Evolutionary conservation across 2,329 filamentous ascomycete genomes (phyloP).

Genomic region (Hyphodiscus sp.): DNA sequence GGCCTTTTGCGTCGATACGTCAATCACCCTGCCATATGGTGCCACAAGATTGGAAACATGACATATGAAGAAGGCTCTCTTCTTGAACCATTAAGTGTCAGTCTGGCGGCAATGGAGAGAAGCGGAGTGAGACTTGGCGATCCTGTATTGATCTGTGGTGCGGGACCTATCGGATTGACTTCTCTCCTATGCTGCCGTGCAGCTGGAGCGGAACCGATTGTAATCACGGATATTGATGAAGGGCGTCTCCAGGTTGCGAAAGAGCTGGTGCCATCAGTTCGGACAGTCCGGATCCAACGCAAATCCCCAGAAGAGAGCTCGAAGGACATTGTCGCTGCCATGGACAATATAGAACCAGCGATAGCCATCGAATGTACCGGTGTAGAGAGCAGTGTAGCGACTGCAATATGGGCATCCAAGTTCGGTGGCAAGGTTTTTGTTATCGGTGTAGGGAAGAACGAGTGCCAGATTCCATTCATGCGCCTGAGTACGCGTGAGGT

Average conservation of each 20-base stretch:
- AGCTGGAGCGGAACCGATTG: conserved; percentile 55
- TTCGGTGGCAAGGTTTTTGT: conserved; percentile 56
- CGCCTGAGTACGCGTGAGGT: conserved; percentile 1
- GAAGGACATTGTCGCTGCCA: too few species aligned
- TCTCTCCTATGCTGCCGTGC: conserved; percentile 51
- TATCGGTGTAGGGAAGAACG: conserved; percentile 55
- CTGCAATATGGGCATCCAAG: conserved; percentile 49
- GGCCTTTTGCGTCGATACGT: conserved; percentile 58
- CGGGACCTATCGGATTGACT: conserved; percentile 57
- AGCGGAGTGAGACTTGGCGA: conserved; percentile 48
- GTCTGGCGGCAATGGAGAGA: conserved; percentile 51
- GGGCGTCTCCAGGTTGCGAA: conserved; percentile 50
- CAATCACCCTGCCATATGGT: conserved; percentile 53
- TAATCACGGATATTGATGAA: conserved; percentile 57
- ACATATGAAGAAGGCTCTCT: conserved; percentile 54
- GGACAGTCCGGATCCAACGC: conserved; percentile 47
- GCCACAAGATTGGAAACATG: conserved; percentile 43
- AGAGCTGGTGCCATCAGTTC: conserved; percentile 46
- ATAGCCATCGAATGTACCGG: conserved; percentile 51
- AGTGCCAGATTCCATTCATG: conserved; percentile 49
- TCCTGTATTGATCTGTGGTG: conserved; percentile 52
- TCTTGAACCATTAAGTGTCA: conserved; percentile 58
- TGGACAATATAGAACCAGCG: too few species aligned
- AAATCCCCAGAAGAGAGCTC: too few species aligned
- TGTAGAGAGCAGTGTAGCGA: conserved; percentile 55